Conservation (phyloP, 192 early-diverging fungal species). For the Coemansia sp. region DNA sequence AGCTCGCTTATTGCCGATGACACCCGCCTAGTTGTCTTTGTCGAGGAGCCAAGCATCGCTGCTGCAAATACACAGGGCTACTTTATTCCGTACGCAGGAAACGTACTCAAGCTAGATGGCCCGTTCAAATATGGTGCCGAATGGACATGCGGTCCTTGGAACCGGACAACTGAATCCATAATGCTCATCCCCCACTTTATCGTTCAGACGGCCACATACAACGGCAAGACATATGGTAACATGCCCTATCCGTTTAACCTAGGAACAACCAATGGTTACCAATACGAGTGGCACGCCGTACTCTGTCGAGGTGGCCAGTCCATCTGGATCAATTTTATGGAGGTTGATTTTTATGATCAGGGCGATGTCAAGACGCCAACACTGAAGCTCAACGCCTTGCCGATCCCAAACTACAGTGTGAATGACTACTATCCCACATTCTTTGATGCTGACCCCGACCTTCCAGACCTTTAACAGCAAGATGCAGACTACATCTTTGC, state of each 20-base stretch:
- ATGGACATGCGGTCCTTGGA: constrained; percentile 49
- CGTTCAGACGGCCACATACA: constrained; percentile 38
- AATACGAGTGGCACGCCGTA: constrained; percentile 41
- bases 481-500: no score
- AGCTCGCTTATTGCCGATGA: constrained; percentile 31
- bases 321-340: constrained; percentile 53
- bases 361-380: constrained; percentile 40
- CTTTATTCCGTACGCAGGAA: constrained; percentile 32
- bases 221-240: constrained; percentile 25
- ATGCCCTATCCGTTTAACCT: constrained; percentile 50
- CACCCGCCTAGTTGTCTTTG: constrained; percentile 48
- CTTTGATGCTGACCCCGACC: constrained; percentile 29
- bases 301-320: constrained; percentile 45
- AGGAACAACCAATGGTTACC: constrained; percentile 43
- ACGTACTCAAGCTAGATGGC: constrained; percentile 38
- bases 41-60: constrained; percentile 28
- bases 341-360: constrained; percentile 53
- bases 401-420: constrained; percentile 22
- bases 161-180: constrained; percentile 30
- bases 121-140: constrained; percentile 25
- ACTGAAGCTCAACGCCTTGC: constrained; percentile 38
- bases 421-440: constrained; percentile 45
- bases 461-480: constrained; percentile 9
- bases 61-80: constrained; percentile 34
- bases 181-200: constrained; percentile 50